Evolutionary conservation across 805 yeast species (phyloP).

Genomic region (Candida vaughaniae): DNA sequence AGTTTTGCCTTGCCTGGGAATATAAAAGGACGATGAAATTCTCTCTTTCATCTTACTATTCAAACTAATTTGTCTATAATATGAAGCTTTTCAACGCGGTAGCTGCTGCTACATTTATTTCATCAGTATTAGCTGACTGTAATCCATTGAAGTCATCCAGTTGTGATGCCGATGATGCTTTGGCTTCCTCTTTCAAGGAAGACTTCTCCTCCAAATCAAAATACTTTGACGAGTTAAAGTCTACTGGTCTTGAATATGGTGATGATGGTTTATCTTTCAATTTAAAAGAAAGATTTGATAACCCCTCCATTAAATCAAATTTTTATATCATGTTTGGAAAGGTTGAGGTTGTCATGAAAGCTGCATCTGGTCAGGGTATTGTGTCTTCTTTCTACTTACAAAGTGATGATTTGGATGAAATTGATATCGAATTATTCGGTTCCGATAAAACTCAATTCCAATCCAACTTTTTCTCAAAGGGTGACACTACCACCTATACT

Average conservation of each 20-base stretch:
- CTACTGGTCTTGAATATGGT: constrained; percentile 30
- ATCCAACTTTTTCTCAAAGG: constrained; percentile 79
- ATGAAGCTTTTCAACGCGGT: constrained; percentile 11
- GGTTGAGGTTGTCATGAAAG: constrained; percentile 67
- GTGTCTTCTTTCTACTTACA: constrained; percentile 80
- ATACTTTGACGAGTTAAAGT: constrained; percentile 18
- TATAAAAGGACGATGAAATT: too few species aligned
- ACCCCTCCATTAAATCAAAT: constrained; percentile 74
- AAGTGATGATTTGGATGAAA: constrained; percentile 83
- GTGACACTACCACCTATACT: constrained; percentile 72
- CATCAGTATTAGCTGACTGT: constrained; percentile 16
- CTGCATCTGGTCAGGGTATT: constrained; percentile 77
- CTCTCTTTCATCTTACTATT: too few species aligned
- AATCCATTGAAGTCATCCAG: constrained; percentile 24
- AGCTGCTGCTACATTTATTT: constrained; percentile 6
- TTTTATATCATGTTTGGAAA: constrained; percentile 90
- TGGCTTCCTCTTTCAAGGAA: constrained; percentile 29
- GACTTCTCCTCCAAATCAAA: constrained; percentile 21
- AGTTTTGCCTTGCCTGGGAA: too few species aligned
- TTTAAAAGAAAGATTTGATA: constrained; percentile 62
- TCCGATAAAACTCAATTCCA: constrained; percentile 74
- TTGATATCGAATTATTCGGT: constrained; percentile 87
- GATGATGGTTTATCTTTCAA: constrained; percentile 64
- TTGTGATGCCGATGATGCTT: constrained; percentile 32
- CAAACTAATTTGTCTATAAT: too few species aligned